Evolutionary conservation across 305 asterid species (phyloP).

Genomic region (Withania somnifera): DNA sequence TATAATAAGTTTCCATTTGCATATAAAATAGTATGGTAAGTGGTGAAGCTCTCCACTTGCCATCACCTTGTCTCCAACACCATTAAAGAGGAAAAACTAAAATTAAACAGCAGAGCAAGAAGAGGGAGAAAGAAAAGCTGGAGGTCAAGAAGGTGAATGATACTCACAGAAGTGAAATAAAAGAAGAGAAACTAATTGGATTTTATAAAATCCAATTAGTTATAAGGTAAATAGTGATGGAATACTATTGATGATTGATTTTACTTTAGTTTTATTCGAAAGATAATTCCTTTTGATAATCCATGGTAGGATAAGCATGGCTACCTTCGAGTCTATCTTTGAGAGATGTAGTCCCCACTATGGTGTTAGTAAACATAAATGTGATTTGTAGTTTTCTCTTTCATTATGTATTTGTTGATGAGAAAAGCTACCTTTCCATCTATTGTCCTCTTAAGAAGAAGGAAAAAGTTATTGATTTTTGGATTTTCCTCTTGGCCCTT

Average conservation of each 20-base stretch:
- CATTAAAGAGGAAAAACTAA: background rate
- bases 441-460: too few relatives aligned
- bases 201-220: background rate
- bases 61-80: background rate
- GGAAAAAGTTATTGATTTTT: background rate
- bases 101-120: background rate
- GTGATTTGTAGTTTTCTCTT: too few relatives aligned
- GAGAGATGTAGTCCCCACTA: too few relatives aligned
- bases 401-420: too few relatives aligned
- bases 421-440: too few relatives aligned
- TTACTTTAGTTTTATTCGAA: too few relatives aligned
- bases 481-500: background rate
- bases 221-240: background rate
- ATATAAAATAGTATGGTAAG: background rate
- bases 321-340: too few relatives aligned
- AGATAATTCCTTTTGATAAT: too few relatives aligned
- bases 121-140: background rate
- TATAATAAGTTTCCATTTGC: background rate
- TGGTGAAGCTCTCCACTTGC: background rate
- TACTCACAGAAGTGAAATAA: background rate
- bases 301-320: too few relatives aligned
- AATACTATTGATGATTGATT: too few relatives aligned
- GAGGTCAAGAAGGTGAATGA: background rate
- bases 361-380: too few relatives aligned
- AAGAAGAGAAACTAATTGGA: background rate